Evolutionary conservation across 805 yeast species (phyloP), one percentile per base, ranked within the genome.

Genomic region (Zygoascus bituminiphila): DNA sequence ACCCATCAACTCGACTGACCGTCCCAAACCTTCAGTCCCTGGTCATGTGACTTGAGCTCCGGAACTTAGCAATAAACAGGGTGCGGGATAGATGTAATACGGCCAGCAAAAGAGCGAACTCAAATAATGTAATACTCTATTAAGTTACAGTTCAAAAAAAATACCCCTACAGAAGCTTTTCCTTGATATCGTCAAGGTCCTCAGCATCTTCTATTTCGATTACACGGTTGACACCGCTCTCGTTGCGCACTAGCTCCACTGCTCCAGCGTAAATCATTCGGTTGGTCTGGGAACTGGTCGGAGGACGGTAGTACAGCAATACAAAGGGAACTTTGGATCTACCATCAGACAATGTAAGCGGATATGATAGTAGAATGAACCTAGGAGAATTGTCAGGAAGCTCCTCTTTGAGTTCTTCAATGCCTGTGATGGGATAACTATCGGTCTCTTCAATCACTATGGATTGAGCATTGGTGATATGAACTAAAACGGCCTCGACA

Each of bases 201-300:
- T 84, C 89, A 49, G 77, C 82, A 43, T 84, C 88, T 17, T 72
- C 77, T 22, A 79, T 59, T 57, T 82, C 83, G 36, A 82, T 69
- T 31, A 83, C 70, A 58, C 80, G 71, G 62, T 62, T 50, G n/a
- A 86, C 88, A 15, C 88, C 87, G n/a, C 89, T 82, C 55, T 82
- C 81, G 44, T 77, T 80, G 63, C 91, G 75, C 49, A 89, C 74
- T 54, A 82, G 66, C 62, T 89, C 96, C 20, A 86, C 77, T 1
- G 95, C 94, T 4, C 93, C 95, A 0, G 96, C 97, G 58, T 88
- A 88, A 44, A 86, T 67, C 97, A 88, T 89, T 63, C 83, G 81
- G 59, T 76, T 72, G 48, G 84, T 85, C 61, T 83, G 91, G 15
- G 85, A 82, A n/a, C 87, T 74, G 0, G 95, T 87, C 22, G 82